Evolutionary conservation across 2,329 filamentous ascomycete species (phyloP), one percentile per base, ranked within the genome.

Genomic region (Aspergillus udagawae): DNA sequence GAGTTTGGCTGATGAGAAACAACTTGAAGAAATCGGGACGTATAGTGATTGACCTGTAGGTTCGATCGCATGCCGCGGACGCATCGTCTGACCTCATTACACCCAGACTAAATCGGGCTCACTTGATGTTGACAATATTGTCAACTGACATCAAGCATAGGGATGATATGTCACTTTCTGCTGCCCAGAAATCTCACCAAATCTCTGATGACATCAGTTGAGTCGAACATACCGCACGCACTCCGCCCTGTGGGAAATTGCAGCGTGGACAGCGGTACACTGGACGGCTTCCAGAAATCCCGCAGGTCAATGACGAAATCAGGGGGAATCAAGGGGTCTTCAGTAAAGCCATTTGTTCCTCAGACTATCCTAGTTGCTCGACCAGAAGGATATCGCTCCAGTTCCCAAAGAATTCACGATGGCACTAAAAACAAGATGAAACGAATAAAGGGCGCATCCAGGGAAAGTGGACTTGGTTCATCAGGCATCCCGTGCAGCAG

Each of bases 31-130:
- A 49, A 29, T 41, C 49, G 48, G 23, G 53, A 4, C 57, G 83
- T 42, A 72, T 90, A 1, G 75, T 91, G 0, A 81, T 96, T 52
- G 92, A 92, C 1, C 74, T 96, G 23, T 97, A 96, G 45, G 96
- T 95, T 70, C 83, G 91, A 52, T 80, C 82, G 0, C 77, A 82
- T 10, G 75, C 78, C 23, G 73, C 81, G 8, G 75, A 81, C 3
- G 75, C 80, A 3, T 69, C 85, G 1, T 75, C 83, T 2, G 69
- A 77, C 0, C 75, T 83, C 2, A 64, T 81, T 0, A 86, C 85
- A 32, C 92, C 92, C 0, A 94, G 90, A 0, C 79, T 97, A 21
- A 92, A 89, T 63, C 79, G 97, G 3, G 81, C 96, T 1, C 91
- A 92, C 0, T 73, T 97, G 0, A 80, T 80, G 12, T 35, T 35